Evolutionary conservation across 306 rosid genomes (phyloP).

Genomic region (Ormosia emarginata): DNA sequence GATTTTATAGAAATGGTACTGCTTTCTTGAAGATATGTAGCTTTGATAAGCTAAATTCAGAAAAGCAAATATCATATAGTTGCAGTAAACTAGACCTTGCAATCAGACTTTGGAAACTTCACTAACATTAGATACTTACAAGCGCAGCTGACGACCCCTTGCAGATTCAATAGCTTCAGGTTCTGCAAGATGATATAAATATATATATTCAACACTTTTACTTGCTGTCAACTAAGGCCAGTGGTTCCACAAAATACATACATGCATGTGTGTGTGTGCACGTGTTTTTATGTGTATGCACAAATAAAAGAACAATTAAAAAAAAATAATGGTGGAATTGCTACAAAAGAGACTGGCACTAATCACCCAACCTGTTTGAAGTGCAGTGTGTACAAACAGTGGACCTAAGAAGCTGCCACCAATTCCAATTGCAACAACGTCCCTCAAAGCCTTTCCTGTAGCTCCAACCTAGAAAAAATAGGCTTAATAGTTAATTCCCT

Average conservation of each 20-base stretch:
- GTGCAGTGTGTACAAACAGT: slow-evolving; percentile 86
- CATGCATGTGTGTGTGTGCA: neutral
- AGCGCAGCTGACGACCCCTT: slow-evolving; percentile 72
- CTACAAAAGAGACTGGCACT: neutral
- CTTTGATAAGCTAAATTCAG: neutral
- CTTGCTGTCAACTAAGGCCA: neutral
- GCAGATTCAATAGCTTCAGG: slow-evolving; percentile 71
- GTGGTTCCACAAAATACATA: neutral
- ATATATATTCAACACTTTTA: slow-evolving; percentile 23
- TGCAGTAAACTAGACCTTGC: neutral
- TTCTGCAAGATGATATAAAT: slow-evolving; percentile 46
- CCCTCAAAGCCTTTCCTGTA: slow-evolving; percentile 75
- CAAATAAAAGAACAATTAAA: neutral
- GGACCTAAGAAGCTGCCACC: slow-evolving; percentile 99
- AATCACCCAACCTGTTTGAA: slow-evolving; percentile 71
- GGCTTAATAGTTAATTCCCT: neutral
- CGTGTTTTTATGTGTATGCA: neutral
- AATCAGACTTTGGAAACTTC: neutral
- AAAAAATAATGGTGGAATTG: neutral
- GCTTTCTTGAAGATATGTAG: neutral
- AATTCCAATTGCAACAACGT: slow-evolving; percentile 83
- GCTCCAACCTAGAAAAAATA: slow-evolving; percentile 70
- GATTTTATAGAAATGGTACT: neutral
- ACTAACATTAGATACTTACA: slow-evolving; percentile 48
- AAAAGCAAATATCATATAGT: neutral